phyloP scores from a whole-genome alignment of 176 grass and related monocot genomes.

The Rhynchospora breviuscula region DNA sequence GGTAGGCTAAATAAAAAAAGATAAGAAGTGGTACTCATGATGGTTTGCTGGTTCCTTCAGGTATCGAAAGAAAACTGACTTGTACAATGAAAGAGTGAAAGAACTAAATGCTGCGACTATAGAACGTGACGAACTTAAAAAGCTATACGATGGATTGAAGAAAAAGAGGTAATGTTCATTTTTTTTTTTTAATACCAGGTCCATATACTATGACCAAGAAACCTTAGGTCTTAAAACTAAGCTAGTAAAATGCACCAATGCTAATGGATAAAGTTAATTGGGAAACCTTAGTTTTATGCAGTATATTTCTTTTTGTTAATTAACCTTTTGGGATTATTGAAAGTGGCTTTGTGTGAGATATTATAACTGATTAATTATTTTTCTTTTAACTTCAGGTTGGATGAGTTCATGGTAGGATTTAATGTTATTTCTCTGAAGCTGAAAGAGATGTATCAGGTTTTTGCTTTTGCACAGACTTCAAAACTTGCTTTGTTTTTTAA shows the following conservation, averaged over 20 bases:
- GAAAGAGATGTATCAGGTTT: conserved; percentile 99
- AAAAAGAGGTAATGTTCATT: conserved; percentile 54
- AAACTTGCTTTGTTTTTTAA: not conserved
- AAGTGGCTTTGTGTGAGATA: not conserved
- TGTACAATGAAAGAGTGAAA: conserved; percentile 69
- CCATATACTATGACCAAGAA: not conserved
- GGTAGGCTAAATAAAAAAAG: not conserved
- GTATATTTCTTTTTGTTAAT: not conserved
- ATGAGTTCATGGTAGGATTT: conserved; percentile 98
- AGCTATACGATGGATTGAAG: conserved; percentile 65
- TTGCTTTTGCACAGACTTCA: not conserved
- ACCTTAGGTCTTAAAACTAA: not conserved
- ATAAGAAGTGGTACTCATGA: not conserved
- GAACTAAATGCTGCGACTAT: conserved; percentile 79
- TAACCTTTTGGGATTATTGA: not conserved
- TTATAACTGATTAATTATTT: not conserved
- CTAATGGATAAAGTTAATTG: not conserved
- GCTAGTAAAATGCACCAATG: not conserved
- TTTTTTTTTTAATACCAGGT: not conserved
- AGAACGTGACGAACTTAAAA: conserved; percentile 91
- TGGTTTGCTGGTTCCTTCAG: conserved; percentile 38
- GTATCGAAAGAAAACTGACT: conserved; percentile 56
- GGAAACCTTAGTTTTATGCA: not conserved
- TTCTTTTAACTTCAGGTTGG: conserved; percentile 55
- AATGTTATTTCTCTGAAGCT: conserved; percentile 92